phyloP scores from a whole-genome alignment of 345 rosid genomes.

The Tarenaya hassleriana region DNA sequence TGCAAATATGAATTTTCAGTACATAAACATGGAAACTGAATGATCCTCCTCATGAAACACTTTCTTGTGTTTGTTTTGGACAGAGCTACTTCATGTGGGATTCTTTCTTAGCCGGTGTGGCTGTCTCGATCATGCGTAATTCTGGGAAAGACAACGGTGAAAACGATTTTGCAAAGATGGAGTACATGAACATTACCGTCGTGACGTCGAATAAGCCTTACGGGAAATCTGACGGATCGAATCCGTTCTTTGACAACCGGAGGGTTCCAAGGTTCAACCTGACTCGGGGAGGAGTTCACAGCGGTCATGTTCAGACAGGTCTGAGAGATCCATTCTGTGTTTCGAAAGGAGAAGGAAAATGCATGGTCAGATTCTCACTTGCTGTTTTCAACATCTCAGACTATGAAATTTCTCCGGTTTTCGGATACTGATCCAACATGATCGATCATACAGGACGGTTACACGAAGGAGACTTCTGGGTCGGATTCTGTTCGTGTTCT shows the following conservation, averaged over 20 bases:
- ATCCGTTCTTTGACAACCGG: conserved; percentile 62
- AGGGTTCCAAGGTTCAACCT: conserved; percentile 54
- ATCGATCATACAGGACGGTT: too few relatives aligned
- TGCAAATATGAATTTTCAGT: too few relatives aligned
- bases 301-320: conserved; percentile 81
- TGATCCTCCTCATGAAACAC: too few relatives aligned
- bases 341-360: conserved; percentile 57
- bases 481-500: conserved; percentile 62
- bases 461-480: conserved; percentile 55
- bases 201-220: conserved; percentile 85
- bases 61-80: conserved; percentile 2
- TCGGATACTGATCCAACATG: too few relatives aligned
- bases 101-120: conserved; percentile 76
- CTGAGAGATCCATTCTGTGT: conserved; percentile 62
- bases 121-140: conserved; percentile 61
- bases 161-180: conserved; percentile 84
- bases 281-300: conserved; percentile 57
- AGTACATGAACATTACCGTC: conserved; percentile 76
- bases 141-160: conserved; percentile 18
- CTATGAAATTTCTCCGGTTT: too few relatives aligned
- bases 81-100: conserved; percentile 97
- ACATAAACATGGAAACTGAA: too few relatives aligned
- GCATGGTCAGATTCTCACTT: too few relatives aligned
- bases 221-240: conserved; percentile 62
- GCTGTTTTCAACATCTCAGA: too few relatives aligned